Conservation (phyloP, 345 rosid species). For the Eucalyptus polybractea region DNA sequence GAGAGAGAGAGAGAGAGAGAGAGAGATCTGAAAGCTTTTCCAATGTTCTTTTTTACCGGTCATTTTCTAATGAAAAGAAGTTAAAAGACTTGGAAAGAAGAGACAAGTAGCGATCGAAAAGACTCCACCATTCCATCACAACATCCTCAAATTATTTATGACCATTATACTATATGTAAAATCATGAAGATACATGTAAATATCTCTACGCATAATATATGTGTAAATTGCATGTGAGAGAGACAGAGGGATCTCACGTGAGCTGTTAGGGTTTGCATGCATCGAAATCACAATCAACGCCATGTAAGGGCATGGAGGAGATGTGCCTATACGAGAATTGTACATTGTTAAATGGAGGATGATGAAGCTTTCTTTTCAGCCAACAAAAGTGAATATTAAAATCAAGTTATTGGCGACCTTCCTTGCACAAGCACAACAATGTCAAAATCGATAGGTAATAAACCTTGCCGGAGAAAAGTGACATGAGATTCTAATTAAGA, state of each 20-base stretch:
- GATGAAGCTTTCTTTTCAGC: background rate
- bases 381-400: background rate
- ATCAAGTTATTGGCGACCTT: background rate
- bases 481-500: background rate
- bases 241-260: background rate
- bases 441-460: background rate
- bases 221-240: background rate
- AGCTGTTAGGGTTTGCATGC: background rate
- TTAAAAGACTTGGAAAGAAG: background rate
- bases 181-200: background rate
- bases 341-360: background rate
- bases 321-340: background rate
- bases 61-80: background rate
- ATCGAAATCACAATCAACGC: background rate
- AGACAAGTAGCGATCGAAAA: background rate
- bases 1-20: background rate
- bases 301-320: background rate
- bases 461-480: background rate
- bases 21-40: background rate
- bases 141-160: background rate
- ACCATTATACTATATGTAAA: background rate
- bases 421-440: background rate
- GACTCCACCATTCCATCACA: background rate
- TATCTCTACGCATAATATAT: background rate
- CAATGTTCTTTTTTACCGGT: background rate